Base-by-base conservation (phyloP, 2,329 filamentous ascomycete genomes). In the Cladosporium colombiae region DNA sequence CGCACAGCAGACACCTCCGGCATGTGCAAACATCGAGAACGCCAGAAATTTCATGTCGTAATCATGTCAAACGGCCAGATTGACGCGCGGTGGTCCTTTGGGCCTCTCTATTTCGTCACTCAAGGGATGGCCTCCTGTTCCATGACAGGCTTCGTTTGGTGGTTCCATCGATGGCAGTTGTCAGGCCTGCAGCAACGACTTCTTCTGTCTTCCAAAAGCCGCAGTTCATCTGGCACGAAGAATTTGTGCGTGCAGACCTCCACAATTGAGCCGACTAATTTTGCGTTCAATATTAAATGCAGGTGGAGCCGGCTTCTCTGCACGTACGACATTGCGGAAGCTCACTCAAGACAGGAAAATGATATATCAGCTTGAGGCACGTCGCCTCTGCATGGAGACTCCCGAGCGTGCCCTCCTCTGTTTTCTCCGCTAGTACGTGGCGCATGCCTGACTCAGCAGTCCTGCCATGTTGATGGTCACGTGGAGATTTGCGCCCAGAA, bases 361-460 rank as follows among this genome's bases (percentile, higher is more conserved):
- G 18, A n/a, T 13, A 53, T 53, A 29, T 53, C 50, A 53, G 27
- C 21, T 27, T 27, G 13, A 52, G 14, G 35, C 7, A 27, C 50
- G 25, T 53, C 11, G 25, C 5, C 27, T 27, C n/a, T 31, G 23
- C 50, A 29, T 31, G n/a, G 27, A n/a, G 29, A 11, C 16, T 25
- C 5, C 40, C 23, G 18, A 29, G 10, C 58, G 10, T 31, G 46
- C 27, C 40, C 58, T 61, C 27, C 35, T 27, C 29, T 61, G 49
- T 31, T n/a, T n/a, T n/a, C 58, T 50, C 23, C 58, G 40, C 58
- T 27, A 50, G 31, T 27, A 50, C 25, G 37, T 21, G 25, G 58
- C 18, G 27, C 40, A 60, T 60, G 57, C 57, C 37, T 60, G 57
- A 49, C 37, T 40, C 57, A 60, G 44, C 40, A 33, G 29, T 21